Percentiles rank a stretch among this genome's conserved stretches.
Evolutionary conservation across 176 grass and related monocot genomes (phyloP).

Genomic region (Coix lacrymajobi): DNA sequence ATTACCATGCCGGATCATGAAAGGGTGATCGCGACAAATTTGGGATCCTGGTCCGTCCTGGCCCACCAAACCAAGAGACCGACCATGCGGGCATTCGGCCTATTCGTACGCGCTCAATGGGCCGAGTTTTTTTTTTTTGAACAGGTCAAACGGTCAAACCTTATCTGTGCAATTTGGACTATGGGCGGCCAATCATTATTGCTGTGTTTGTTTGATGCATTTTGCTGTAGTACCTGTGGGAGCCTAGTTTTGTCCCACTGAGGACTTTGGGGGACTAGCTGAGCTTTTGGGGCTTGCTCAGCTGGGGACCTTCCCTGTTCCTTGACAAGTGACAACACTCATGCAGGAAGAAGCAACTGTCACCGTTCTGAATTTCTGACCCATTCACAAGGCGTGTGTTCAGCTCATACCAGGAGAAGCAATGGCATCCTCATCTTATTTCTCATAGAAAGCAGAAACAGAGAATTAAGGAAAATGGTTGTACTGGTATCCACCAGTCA

Average conservation of each 20-base stretch:
- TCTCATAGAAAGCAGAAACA: neutral
- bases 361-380: neutral
- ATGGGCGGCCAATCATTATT: neutral
- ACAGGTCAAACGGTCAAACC: neutral
- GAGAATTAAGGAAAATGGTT: neutral
- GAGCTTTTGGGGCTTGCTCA: neutral
- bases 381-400: neutral
- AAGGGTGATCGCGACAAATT: neutral
- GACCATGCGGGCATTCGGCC: neutral
- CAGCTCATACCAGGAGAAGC: neutral
- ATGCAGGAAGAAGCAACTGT: neutral
- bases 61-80: neutral
- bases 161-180: neutral
- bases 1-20: neutral
- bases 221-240: neutral
- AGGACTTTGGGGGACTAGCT: neutral
- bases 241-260: neutral
- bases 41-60: neutral
- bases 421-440: neutral
- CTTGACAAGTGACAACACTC: neutral
- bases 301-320: neutral
- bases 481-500: neutral
- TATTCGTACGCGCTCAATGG: neutral
- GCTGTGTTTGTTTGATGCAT: neutral
- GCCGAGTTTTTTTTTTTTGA: neutral